A percentile compares a stretch with the other conserved stretches of the same genome.
phyloP scores from a whole-genome alignment of 1,284 basidiomycete genomes.

The Hemileia vastatrix region DNA sequence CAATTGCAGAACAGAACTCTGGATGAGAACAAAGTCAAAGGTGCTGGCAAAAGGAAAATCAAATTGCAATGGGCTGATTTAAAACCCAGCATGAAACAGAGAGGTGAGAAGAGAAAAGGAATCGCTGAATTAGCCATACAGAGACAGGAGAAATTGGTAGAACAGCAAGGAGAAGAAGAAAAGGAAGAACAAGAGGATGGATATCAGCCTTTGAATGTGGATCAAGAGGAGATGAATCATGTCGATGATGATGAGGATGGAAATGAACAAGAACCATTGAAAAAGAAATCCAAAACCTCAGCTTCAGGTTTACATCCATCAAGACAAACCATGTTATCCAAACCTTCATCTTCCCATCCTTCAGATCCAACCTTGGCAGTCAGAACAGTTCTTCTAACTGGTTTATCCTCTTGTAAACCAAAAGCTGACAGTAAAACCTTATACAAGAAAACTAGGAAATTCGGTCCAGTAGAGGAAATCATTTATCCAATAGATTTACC shows the following conservation, averaged over 20 bases:
- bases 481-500: constrained; percentile 14
- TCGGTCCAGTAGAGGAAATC: constrained; percentile 25
- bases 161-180: neutral
- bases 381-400: constrained; percentile 38
- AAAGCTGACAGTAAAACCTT: constrained; percentile 20
- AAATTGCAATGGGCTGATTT: neutral
- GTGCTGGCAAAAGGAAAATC: neutral
- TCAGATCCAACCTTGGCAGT: constrained; percentile 24
- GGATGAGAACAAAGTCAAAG: neutral
- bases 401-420: constrained; percentile 24
- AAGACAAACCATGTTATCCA: neutral
- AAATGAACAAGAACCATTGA: constrained; percentile 22
- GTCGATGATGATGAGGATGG: too few relatives aligned
- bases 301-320: neutral
- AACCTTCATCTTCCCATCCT: neutral
- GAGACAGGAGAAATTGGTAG: too few relatives aligned
- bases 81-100: neutral
- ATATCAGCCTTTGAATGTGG: neutral
- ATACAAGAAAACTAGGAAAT: constrained; percentile 30
- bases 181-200: neutral
- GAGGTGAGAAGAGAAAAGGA: neutral
- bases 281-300: neutral
- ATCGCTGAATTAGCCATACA: too few relatives aligned
- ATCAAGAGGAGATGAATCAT: neutral
- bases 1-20: neutral